These are phyloP conservation scores for Solanum sejunctum DNA, from an alignment of 257 asterid genomes.

Conservation along the genomic window DNA sequence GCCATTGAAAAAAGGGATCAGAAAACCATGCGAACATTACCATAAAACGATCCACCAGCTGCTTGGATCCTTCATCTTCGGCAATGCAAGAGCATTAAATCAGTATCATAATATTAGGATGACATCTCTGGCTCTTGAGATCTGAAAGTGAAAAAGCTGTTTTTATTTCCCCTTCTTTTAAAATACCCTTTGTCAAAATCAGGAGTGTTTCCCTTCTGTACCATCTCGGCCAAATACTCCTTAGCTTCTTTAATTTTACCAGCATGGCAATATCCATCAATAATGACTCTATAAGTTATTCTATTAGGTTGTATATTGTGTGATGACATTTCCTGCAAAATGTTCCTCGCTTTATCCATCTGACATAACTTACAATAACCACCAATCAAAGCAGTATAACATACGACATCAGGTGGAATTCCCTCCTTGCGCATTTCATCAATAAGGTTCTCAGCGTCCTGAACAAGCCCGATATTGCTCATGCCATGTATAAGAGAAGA, in stretches of 20 bases:
- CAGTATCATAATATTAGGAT: background rate
- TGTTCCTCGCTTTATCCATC: conserved; percentile 45
- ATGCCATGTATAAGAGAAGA: conserved; percentile 69
- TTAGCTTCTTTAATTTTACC: conserved; percentile 49
- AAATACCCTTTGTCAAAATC: conserved; percentile 49
- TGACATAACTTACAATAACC: conserved; percentile 74
- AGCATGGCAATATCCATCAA: conserved; percentile 53
- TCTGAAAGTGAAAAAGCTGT: conserved; percentile 45
- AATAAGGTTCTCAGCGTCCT: conserved; percentile 39
- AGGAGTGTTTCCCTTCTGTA: conserved; percentile 46
- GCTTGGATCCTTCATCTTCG: background rate
- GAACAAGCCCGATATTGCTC: conserved; percentile 38
- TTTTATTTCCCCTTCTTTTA: conserved; percentile 48
- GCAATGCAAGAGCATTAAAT: background rate
- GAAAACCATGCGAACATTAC: background rate
- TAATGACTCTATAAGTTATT: conserved; percentile 64
- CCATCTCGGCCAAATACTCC: conserved; percentile 48
- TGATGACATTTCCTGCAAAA: conserved; percentile 61
- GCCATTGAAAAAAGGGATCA: too few species aligned
- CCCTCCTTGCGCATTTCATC: conserved; percentile 52
- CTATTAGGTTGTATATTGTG: conserved; percentile 45
- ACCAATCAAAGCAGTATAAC: conserved; percentile 71
- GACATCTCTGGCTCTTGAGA: background rate
- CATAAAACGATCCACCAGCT: background rate
- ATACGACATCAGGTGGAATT: conserved; percentile 58